A percentile compares a stretch with the other conserved stretches of the same genome.
These are phyloP conservation scores for Paragyromitra xinjiangensis DNA, from an alignment of 495 filamentous ascomycete species.

Conservation along the genomic window DNA sequence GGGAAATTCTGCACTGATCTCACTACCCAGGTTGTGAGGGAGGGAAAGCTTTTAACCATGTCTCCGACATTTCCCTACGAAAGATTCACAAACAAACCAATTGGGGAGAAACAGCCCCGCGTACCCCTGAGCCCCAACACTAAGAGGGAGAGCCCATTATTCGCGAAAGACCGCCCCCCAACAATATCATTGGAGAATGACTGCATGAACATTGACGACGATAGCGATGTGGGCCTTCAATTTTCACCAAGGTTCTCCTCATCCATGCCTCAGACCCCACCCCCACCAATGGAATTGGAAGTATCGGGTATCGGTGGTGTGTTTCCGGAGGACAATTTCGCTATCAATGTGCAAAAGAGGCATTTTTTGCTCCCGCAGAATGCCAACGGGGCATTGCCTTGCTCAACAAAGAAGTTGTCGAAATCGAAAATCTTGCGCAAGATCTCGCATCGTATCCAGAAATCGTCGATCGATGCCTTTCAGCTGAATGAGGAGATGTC, in stretches of 20 bases:
- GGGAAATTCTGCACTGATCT: constrained; percentile 80
- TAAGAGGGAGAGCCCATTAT: constrained; percentile 51
- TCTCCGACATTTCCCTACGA: constrained; percentile 48
- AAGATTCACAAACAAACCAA: constrained; percentile 54
- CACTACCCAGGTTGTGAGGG: constrained; percentile 50
- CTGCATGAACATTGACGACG: constrained; percentile 54
- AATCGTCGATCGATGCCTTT: constrained; percentile 56
- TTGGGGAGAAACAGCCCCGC: constrained; percentile 44
- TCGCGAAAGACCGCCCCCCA: constrained; percentile 41
- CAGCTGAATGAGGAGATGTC: constrained; percentile 45
- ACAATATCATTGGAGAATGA: constrained; percentile 46
- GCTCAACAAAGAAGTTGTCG: constrained; percentile 49
- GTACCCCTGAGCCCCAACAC: constrained; percentile 49
- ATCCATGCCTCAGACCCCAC: constrained; percentile 23
- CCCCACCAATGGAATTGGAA: constrained; percentile 61
- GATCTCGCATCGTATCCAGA: constrained; percentile 55
- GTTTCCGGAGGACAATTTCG: constrained; percentile 67
- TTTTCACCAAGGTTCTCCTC: constrained; percentile 57
- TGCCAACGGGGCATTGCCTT: constrained; percentile 53
- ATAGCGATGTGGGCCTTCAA: constrained; percentile 47
- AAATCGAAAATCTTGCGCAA: constrained; percentile 55
- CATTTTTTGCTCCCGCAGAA: constrained; percentile 57
- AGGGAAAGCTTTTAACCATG: constrained; percentile 36
- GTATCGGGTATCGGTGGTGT: constrained; percentile 69
- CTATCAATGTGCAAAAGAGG: constrained; percentile 62